Conservation (phyloP, 2,329 filamentous ascomycete species). For the Macrophomina tecta region DNA sequence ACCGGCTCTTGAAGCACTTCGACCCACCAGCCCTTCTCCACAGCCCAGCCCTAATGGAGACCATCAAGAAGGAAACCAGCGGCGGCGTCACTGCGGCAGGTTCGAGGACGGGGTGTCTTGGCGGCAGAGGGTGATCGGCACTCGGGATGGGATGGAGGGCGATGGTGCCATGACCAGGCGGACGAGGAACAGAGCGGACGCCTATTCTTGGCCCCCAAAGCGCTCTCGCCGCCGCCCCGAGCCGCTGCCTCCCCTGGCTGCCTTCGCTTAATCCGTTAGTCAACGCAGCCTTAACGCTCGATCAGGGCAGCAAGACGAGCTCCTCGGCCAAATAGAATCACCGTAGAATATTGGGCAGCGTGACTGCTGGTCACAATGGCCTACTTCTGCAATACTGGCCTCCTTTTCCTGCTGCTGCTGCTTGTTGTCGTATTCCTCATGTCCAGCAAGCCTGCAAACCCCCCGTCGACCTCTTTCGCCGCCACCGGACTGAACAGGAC, state of each 20-base stretch:
- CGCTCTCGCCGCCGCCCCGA: background rate
- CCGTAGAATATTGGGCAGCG: constrained; percentile 13
- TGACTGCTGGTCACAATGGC: background rate
- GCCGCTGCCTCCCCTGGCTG: background rate
- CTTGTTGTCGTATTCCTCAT: background rate
- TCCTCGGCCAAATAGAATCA: constrained; percentile 20
- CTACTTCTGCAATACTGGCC: background rate
- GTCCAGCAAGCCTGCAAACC: constrained; percentile 2
- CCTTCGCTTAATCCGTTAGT: constrained; percentile 10
- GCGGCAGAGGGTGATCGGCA: background rate
- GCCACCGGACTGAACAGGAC: constrained; percentile 47
- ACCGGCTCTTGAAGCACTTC: background rate
- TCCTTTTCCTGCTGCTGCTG: constrained; percentile 1
- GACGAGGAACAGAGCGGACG: background rate
- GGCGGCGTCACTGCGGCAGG: background rate
- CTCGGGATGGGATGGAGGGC: background rate
- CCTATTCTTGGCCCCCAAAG: constrained; percentile 1
- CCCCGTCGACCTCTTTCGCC: constrained; percentile 40
- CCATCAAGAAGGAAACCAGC: background rate
- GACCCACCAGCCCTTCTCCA: background rate
- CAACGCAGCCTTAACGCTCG: background rate
- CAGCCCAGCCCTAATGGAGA: background rate
- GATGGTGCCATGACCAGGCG: background rate
- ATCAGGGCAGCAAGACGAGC: constrained; percentile 15
- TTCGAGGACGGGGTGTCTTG: background rate